These are phyloP conservation scores for Trichothecium roseum DNA, from an alignment of 2,329 filamentous ascomycete genomes.

Conservation along the genomic window DNA sequence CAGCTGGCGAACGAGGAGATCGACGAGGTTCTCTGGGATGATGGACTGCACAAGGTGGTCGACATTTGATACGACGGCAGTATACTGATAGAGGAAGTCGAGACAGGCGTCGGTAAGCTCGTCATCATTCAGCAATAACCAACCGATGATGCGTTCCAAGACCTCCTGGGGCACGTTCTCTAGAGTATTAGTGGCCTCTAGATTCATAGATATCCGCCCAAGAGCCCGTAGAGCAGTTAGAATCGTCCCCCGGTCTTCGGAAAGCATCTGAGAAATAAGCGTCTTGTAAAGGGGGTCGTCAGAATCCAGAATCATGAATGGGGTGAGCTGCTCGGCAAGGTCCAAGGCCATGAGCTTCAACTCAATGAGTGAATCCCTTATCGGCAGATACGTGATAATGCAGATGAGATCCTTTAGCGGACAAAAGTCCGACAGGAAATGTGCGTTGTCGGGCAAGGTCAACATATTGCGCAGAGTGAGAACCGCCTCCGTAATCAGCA, in stretches of 20 bases:
- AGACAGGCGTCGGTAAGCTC: slow-evolving; percentile 80
- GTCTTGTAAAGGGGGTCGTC: slow-evolving; percentile 72
- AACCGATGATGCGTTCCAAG: slow-evolving; percentile 59
- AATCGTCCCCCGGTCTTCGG: slow-evolving; percentile 71
- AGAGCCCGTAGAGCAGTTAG: slow-evolving; percentile 72
- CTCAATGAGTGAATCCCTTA: slow-evolving; percentile 63
- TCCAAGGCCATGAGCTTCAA: slow-evolving; percentile 86
- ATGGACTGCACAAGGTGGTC: slow-evolving; percentile 56
- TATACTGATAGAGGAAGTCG: slow-evolving; percentile 95
- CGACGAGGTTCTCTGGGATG: slow-evolving; percentile 57
- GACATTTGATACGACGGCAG: slow-evolving; percentile 74
- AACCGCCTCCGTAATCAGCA: slow-evolving; percentile 74
- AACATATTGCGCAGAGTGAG: slow-evolving; percentile 92
- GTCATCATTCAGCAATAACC: slow-evolving; percentile 77
- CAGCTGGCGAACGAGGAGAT: slow-evolving; percentile 70
- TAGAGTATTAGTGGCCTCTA: slow-evolving; percentile 69
- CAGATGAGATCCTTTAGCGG: slow-evolving; percentile 74
- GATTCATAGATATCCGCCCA: slow-evolving; percentile 77
- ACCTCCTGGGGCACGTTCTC: slow-evolving; percentile 55
- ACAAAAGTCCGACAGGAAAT: slow-evolving; percentile 65
- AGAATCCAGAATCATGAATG: slow-evolving; percentile 61
- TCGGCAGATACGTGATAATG: slow-evolving; percentile 69
- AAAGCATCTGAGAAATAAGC: slow-evolving; percentile 53
- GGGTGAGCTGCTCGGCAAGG: slow-evolving; percentile 82
- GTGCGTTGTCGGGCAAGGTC: slow-evolving; percentile 81